Base-by-base conservation (phyloP, 345 rosid species). In the Camelina sativa region DNA sequence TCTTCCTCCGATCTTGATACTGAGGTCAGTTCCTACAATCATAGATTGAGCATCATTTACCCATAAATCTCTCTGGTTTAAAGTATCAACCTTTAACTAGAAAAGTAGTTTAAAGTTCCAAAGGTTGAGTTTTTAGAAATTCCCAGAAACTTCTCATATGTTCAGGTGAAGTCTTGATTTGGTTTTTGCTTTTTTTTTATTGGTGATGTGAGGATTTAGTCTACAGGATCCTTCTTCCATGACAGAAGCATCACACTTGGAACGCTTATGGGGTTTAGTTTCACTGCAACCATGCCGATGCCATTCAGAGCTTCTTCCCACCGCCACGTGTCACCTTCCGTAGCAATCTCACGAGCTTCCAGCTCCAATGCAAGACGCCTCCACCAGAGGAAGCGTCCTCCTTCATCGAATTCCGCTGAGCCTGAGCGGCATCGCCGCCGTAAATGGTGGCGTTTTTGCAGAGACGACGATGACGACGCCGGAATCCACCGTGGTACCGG, bases 1-100 rank as follows among this genome's bases (percentile, higher is more conserved):
- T 89, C 96, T 67, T 93, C 97, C 76, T 93, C 96, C 78, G 98
- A 93, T 91, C 97, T 93, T 76, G 97, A 89, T 81, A 87, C 97
- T 8, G 96, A 91, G 96, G 98, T 91, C 63, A n/a, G 65, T 47
- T 57, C 43, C 11, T 3, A 22, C 0, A 52, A 11, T 32, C 8
- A 5, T 13, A 20, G 37, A 13, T 32, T 35, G 11, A 58, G n/a
- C 67, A 20, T 58, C 30, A 2, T 37, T 50, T 8, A 35, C 50
- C 37, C 48, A 37, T 1, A 23, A 38, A 23, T 53, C 11, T 40
- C n/a, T 40, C 16, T 41, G 17, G 35, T 54, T 40, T 13, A 54
- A 63, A 54, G 4, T 15, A 54, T 64, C 23, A 62, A 25, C 15
- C 65, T 73, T 72, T 15, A 1, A 54, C 32, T 40, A 72, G 12